A percentile compares a stretch with the other conserved stretches of the same genome.
phyloP scores from a whole-genome alignment of 1,139 yeast species.

The Geotrichum phurueaensis region DNA sequence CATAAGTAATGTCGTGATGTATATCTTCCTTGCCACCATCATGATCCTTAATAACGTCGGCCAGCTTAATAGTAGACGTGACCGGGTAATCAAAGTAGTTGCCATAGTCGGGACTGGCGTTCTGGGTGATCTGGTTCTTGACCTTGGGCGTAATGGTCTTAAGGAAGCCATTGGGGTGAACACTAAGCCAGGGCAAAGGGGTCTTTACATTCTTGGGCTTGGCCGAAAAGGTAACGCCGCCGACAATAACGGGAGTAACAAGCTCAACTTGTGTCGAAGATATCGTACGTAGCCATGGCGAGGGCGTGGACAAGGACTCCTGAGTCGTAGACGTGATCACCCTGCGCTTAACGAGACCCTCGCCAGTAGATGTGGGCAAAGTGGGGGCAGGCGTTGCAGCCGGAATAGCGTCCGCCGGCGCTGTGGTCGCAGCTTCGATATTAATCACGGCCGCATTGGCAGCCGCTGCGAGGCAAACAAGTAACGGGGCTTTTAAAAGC shows the following conservation, averaged over 20 bases:
- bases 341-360: slow-evolving; percentile 7
- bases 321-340: slow-evolving; percentile 21
- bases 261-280: slow-evolving; percentile 51
- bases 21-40: slow-evolving; percentile 16
- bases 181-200: slow-evolving; percentile 73
- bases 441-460: slow-evolving; percentile 11
- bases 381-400: slow-evolving; percentile 2
- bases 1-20: slow-evolving; percentile 44
- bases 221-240: slow-evolving; percentile 72
- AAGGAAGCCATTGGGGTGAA: slow-evolving; percentile 74
- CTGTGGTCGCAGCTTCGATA: slow-evolving; percentile 2
- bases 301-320: slow-evolving; percentile 37
- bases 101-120: slow-evolving; percentile 64
- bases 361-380: not conserved
- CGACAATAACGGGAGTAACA: slow-evolving; percentile 75
- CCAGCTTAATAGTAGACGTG: slow-evolving; percentile 38
- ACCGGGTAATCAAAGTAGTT: slow-evolving; percentile 67
- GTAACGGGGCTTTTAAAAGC: not conserved
- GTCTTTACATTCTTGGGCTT: slow-evolving; percentile 62
- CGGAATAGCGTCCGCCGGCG: slow-evolving; percentile 3
- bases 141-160: slow-evolving; percentile 68
- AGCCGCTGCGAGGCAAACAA: slow-evolving; percentile 4
- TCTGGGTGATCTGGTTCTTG: slow-evolving; percentile 62
- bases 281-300: slow-evolving; percentile 73
- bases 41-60: slow-evolving; percentile 20